Evolutionary conservation across 257 asterid species (phyloP).

Genomic region (Fraxinus quadrangulata): DNA sequence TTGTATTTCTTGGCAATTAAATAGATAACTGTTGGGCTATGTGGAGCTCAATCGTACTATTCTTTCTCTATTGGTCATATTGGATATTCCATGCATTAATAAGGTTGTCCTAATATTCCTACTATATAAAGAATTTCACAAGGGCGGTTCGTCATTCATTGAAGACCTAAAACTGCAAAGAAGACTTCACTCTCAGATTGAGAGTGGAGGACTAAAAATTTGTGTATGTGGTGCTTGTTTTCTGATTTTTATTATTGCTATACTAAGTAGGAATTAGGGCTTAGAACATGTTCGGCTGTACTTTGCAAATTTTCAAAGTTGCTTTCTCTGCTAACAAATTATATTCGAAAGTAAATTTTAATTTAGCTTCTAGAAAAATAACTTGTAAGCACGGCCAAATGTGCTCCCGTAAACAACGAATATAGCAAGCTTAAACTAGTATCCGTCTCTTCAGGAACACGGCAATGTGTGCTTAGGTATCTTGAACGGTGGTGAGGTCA

Average conservation of each 20-base stretch:
- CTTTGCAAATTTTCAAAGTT: background rate
- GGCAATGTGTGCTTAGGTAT: slow-evolving; percentile 92
- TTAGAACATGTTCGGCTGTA: background rate
- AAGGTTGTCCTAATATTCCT: background rate
- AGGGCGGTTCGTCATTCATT: background rate
- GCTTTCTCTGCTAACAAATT: background rate
- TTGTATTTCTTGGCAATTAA: background rate
- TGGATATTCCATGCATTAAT: background rate
- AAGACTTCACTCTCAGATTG: background rate
- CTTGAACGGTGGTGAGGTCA: slow-evolving; percentile 74
- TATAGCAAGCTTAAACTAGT: background rate
- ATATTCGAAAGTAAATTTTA: background rate
- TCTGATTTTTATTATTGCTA: no score
- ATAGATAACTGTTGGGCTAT: background rate
- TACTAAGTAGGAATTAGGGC: background rate
- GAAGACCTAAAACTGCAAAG: background rate
- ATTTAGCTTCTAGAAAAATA: background rate
- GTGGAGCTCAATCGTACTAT: background rate
- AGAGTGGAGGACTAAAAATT: background rate
- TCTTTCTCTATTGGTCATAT: background rate
- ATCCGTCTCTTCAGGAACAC: slow-evolving; percentile 48
- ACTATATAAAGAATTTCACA: background rate
- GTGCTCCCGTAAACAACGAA: background rate
- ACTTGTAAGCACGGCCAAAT: background rate
- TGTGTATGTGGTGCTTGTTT: background rate